Evolutionary conservation across 192 early-diverging fungal species (phyloP).

Genomic region (Neocallimastix lanati): DNA sequence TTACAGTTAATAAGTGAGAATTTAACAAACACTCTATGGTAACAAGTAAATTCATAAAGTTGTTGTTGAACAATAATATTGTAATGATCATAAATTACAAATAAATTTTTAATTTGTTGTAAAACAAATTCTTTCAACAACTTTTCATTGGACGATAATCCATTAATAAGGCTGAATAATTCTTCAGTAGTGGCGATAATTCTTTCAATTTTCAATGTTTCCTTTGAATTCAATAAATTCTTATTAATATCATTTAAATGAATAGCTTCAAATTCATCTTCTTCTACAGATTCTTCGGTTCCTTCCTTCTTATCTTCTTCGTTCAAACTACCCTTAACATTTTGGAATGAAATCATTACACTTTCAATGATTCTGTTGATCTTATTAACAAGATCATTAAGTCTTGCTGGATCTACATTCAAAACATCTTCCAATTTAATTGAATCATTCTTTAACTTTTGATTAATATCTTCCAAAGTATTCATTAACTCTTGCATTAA

Average conservation of each 20-base stretch:
- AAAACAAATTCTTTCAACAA: not conserved
- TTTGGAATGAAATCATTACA: not conserved
- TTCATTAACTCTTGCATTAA: not conserved
- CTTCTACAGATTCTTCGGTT: not conserved
- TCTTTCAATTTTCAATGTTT: not conserved
- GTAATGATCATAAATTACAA: not conserved
- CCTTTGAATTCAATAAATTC: not conserved
- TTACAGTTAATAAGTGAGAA: conserved; percentile 50
- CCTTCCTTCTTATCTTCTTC: not conserved
- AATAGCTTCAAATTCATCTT: not conserved
- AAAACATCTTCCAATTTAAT: not conserved
- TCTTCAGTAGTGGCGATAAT: not conserved
- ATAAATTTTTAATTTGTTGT: not conserved
- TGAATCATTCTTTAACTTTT: not conserved
- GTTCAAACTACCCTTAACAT: not conserved
- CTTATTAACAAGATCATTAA: not conserved
- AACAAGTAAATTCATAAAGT: not conserved
- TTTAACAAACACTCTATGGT: conserved; percentile 53
- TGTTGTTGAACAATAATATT: not conserved
- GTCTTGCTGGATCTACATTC: not conserved
- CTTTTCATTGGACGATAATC: not conserved
- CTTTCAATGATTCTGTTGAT: not conserved
- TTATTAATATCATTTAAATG: not conserved
- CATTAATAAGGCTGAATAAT: not conserved
- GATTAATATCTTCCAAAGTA: not conserved